Evolutionary conservation across 2,329 filamentous ascomycete genomes (phyloP).

Genomic region (Sporothrix phasma): DNA sequence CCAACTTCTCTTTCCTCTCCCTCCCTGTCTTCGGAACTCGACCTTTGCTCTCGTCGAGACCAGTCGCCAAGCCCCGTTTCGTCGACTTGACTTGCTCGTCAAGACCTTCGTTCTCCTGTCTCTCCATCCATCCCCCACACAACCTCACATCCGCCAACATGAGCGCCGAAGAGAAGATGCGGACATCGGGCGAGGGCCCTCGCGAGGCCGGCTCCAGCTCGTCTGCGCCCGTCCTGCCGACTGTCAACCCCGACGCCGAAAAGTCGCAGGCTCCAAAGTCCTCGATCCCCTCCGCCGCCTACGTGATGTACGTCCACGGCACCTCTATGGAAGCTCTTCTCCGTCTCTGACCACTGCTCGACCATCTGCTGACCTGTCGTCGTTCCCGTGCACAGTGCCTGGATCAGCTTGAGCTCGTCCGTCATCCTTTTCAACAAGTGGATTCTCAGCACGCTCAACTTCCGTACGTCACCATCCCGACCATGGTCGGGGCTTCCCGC

Average conservation of each 20-base stretch:
- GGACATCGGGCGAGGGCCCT: constrained; percentile 67
- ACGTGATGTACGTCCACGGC: constrained; percentile 52
- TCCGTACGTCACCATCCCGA: constrained; percentile 46
- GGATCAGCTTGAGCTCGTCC: constrained; percentile 86
- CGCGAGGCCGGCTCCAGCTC: constrained; percentile 39
- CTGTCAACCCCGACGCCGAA: constrained; percentile 64
- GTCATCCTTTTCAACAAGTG: constrained; percentile 99
- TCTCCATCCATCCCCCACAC: not conserved
- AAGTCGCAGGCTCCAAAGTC: constrained; percentile 58
- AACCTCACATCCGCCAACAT: constrained; percentile 32
- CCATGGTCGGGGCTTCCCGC: not conserved
- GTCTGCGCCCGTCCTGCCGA: constrained; percentile 57
- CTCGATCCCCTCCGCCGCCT: constrained; percentile 69
- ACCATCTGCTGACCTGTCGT: not conserved
- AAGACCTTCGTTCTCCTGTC: not conserved
- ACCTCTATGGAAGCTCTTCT: not conserved
- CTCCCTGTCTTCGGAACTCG: not conserved
- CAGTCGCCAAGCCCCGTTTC: not conserved
- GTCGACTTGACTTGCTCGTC: not conserved
- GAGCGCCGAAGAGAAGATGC: constrained; percentile 68
- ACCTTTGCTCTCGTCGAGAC: not conserved
- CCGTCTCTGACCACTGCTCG: not conserved
- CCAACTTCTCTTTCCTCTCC: not conserved
- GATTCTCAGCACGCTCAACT: constrained; percentile 77
- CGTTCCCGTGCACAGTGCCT: constrained; percentile 48